These are phyloP conservation scores for Dothideomycetes sp. DNA, from an alignment of 2,329 filamentous ascomycete genomes.

Conservation along the genomic window DNA sequence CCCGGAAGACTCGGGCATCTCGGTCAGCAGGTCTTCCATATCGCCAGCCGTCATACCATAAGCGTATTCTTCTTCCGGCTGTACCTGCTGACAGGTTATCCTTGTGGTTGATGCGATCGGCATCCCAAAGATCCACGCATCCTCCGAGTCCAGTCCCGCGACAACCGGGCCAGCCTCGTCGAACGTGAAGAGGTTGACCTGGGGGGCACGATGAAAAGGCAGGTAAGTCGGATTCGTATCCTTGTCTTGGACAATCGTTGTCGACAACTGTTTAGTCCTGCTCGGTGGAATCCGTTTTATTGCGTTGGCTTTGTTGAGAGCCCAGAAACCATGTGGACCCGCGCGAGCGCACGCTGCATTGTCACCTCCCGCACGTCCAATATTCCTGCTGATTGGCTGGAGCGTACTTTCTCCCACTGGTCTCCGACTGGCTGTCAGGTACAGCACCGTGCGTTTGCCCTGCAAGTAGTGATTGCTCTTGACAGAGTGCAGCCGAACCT, in stretches of 20 bases:
- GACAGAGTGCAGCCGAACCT: conserved; percentile 54
- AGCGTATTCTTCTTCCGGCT: not conserved
- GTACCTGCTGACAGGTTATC: conserved; percentile 4
- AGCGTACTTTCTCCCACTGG: conserved; percentile 17
- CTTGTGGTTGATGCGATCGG: conserved; percentile 2
- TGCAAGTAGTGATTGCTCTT: conserved; percentile 33
- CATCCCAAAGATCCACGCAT: conserved; percentile 5
- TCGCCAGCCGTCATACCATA: conserved; percentile 8
- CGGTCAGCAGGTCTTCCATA: conserved; percentile 9
- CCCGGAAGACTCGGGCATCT: conserved; percentile 8
- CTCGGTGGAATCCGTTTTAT: not conserved
- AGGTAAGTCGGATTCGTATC: conserved; percentile 94
- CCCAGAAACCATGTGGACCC: conserved; percentile 29
- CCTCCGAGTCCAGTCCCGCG: not conserved
- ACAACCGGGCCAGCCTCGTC: conserved; percentile 13
- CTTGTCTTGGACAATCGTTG: conserved; percentile 54
- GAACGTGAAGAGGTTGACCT: conserved; percentile 68
- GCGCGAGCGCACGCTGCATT: conserved; percentile 15
- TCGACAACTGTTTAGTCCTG: not conserved
- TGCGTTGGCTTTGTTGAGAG: conserved; percentile 14
- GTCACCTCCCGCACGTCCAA: conserved; percentile 1
- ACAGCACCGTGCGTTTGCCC: conserved; percentile 38
- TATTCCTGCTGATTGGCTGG: conserved; percentile 1
- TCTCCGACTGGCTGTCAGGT: not conserved
- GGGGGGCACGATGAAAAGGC: conserved; percentile 84